These are phyloP conservation scores for Hygrocybe coccinea DNA, from an alignment of 768 basidiomycete species.

Conservation along the genomic window DNA sequence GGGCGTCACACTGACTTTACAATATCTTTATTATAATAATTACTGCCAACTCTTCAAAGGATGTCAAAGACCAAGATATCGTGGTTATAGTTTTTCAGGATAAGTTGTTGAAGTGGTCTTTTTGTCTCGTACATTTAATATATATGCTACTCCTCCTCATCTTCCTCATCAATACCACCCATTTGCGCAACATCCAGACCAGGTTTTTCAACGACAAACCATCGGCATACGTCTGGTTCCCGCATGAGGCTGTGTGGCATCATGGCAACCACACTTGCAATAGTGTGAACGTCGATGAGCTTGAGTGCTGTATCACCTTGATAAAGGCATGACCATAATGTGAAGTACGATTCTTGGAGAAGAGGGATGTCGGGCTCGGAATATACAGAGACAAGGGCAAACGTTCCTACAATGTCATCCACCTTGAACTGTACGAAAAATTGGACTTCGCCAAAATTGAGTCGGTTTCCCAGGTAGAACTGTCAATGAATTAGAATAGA, in stretches of 20 bases:
- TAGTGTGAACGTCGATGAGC: not conserved
- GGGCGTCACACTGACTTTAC: too few species aligned
- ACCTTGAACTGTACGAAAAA: not conserved
- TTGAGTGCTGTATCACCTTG: constrained; percentile 2
- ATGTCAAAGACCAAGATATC: too few species aligned
- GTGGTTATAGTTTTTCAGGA: too few species aligned
- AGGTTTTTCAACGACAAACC: constrained; percentile 3
- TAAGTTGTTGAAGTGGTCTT: not conserved
- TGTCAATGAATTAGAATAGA: not conserved
- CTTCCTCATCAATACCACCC: not conserved
- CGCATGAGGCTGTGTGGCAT: not conserved
- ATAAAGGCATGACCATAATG: constrained; percentile 3
- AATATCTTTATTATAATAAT: too few species aligned
- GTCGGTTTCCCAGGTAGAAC: not conserved
- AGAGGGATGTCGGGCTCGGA: constrained; percentile 3
- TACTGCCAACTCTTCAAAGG: too few species aligned
- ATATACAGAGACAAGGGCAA: constrained; percentile 10
- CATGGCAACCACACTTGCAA: constrained; percentile 13
- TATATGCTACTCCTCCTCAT: not conserved
- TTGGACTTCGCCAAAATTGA: not conserved
- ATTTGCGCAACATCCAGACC: constrained; percentile 1
- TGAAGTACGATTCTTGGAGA: constrained; percentile 6
- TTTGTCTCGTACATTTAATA: not conserved
- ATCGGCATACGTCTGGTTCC: not conserved
- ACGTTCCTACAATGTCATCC: constrained; percentile 7